Evolutionary conservation across 495 filamentous ascomycete genomes (phyloP).

Genomic region (Trichoderma erinaceum): DNA sequence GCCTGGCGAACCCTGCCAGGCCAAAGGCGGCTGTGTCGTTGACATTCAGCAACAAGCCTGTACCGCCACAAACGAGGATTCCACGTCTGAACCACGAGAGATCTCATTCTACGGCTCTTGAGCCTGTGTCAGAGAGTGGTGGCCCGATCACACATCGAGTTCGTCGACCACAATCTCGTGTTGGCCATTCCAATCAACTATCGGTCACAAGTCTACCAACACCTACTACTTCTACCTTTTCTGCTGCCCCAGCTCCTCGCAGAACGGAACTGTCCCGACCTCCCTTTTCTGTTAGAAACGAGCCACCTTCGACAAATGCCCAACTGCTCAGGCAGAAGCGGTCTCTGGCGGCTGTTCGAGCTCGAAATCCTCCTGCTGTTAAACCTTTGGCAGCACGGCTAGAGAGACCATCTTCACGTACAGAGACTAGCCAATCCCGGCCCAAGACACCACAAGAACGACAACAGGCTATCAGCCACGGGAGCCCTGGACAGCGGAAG

Average conservation of each 20-base stretch:
- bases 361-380: conserved; percentile 38
- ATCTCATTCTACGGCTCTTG: conserved; percentile 69
- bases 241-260: not conserved
- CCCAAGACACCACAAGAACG: conserved; percentile 68
- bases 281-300: conserved; percentile 37
- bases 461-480: conserved; percentile 37
- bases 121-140: conserved; percentile 89
- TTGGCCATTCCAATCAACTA: conserved; percentile 56
- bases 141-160: conserved; percentile 49
- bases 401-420: conserved; percentile 47
- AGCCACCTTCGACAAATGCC: conserved; percentile 63
- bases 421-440: conserved; percentile 39
- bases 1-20: conserved; percentile 56
- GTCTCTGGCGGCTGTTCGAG: conserved; percentile 76
- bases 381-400: conserved; percentile 39
- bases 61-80: conserved; percentile 40
- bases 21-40: conserved; percentile 75
- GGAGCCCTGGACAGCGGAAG: conserved; percentile 50
- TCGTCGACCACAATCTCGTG: conserved; percentile 56
- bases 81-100: conserved; percentile 59
- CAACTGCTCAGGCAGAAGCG: conserved; percentile 78
- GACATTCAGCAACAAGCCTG: conserved; percentile 76
- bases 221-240: conserved; percentile 51
- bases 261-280: not conserved
- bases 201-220: conserved; percentile 52